Evolutionary conservation across 2,329 filamentous ascomycete genomes (phyloP).

Genomic region (Colletotrichum eleusines): DNA sequence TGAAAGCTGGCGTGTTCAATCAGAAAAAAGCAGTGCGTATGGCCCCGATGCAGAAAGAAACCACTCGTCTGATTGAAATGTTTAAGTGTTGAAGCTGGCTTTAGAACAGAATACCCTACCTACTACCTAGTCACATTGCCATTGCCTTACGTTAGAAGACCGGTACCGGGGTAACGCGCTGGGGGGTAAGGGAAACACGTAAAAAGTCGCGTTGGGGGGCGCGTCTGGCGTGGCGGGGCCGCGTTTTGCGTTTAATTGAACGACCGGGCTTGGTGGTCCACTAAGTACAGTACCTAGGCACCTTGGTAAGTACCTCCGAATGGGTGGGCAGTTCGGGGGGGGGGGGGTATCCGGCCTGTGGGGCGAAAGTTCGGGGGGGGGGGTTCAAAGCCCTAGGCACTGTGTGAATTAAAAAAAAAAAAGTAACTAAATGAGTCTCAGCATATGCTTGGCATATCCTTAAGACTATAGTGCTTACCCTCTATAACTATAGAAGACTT

Average conservation of each 20-base stretch:
- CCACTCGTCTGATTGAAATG: not conserved
- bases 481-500: too few species aligned
- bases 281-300: not conserved
- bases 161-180: constrained; percentile 8
- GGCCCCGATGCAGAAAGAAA: not conserved
- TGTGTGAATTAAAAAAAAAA: too few species aligned
- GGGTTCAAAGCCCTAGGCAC: too few species aligned
- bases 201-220: constrained; percentile 13
- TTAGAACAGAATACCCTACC: not conserved
- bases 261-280: not conserved
- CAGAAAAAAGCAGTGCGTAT: not conserved
- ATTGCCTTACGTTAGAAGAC: not conserved
- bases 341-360: too few species aligned
- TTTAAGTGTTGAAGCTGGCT: not conserved
- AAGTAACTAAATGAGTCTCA: too few species aligned
- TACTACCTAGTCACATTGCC: too few species aligned
- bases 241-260: constrained; percentile 17
- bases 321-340: too few species aligned
- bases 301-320: too few species aligned
- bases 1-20: not conserved
- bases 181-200: not conserved
- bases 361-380: too few species aligned
- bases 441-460: too few species aligned
- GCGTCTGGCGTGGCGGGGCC: constrained; percentile 1
- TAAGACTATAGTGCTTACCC: too few species aligned